These are phyloP conservation scores for Trichosporon coremiiforme DNA, from an alignment of 1,284 basidiomycete species.

Conservation along the genomic window DNA sequence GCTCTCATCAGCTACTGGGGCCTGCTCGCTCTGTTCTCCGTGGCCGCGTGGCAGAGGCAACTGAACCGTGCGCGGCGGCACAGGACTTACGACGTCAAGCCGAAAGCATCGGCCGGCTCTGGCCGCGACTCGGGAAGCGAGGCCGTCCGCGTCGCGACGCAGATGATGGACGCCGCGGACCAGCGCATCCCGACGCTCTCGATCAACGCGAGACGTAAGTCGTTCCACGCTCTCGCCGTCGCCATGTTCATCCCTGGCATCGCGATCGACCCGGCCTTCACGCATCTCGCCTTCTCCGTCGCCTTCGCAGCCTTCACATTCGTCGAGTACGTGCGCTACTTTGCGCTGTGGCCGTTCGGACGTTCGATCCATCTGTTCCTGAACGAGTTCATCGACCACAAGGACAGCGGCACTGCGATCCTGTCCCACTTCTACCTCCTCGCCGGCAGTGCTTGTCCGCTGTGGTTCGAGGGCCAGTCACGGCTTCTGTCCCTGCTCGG, in stretches of 20 bases:
- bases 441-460: conserved; percentile 86
- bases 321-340: conserved; percentile 94
- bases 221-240: conserved; percentile 94
- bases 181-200: conserved; percentile 84
- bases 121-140: background rate
- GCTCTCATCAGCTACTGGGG: conserved; percentile 84
- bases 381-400: conserved; percentile 94
- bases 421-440: conserved; percentile 96
- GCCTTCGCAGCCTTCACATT: conserved; percentile 95
- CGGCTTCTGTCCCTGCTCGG: conserved; percentile 57
- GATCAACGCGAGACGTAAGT: conserved; percentile 93
- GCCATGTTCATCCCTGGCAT: conserved; percentile 95
- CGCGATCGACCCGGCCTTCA: conserved; percentile 90
- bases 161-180: conserved; percentile 80
- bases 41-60: conserved; percentile 91
- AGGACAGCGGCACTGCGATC: conserved; percentile 94
- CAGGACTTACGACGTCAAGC: conserved; percentile 44
- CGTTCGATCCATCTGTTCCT: conserved; percentile 93
- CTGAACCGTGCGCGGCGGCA: conserved; percentile 73
- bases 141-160: conserved; percentile 62
- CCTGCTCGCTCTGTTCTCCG: conserved; percentile 73
- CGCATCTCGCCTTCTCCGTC: conserved; percentile 88
- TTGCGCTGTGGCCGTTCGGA: conserved; percentile 95
- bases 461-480: conserved; percentile 88
- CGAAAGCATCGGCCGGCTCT: background rate